A percentile compares a stretch with the other conserved stretches of the same genome.
Conservation (phyloP, 2,329 filamentous ascomycete species). For the Dactylellina parvicollis region DNA sequence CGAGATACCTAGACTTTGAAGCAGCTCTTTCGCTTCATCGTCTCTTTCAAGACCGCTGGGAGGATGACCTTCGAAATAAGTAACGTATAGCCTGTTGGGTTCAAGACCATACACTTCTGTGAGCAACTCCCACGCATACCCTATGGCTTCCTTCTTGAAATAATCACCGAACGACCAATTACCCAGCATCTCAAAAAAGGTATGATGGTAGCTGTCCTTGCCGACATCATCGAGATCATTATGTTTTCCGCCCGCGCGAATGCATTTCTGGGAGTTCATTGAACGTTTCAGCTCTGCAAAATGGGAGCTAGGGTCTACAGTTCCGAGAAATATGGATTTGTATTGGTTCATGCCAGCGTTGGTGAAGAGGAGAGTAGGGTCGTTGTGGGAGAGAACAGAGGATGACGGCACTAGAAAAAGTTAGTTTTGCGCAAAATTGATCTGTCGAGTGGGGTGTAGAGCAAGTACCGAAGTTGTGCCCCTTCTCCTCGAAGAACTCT, state of each 20-base stretch:
- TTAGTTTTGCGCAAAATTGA: not conserved
- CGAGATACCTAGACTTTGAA: too few species aligned
- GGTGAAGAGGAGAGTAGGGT: conserved; percentile 95
- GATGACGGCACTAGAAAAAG: conserved; percentile 80
- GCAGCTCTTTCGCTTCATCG: too few species aligned
- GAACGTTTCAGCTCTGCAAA: conserved; percentile 90
- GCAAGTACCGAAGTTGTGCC: conserved; percentile 85
- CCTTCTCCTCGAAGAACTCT: conserved; percentile 86
- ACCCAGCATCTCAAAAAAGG: conserved; percentile 99
- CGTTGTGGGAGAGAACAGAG: conserved; percentile 95
- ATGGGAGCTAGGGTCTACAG: conserved; percentile 86
- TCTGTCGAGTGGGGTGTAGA: too few species aligned
- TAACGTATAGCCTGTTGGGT: too few species aligned
- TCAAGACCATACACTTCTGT: too few species aligned
- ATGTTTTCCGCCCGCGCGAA: conserved; percentile 95
- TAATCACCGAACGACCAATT: conserved; percentile 99
- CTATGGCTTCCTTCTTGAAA: conserved; percentile 94
- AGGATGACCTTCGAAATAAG: too few species aligned
- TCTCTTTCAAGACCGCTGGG: too few species aligned
- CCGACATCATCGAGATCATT: conserved; percentile 99
- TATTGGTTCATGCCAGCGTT: conserved; percentile 99
- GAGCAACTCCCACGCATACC: conserved; percentile 93
- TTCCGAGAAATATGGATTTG: conserved; percentile 97
- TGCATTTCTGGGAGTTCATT: conserved; percentile 95
- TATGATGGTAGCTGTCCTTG: conserved; percentile 99